Evolutionary conservation across 192 early-diverging fungal genomes (phyloP), one percentile per base, ranked within the genome.

Genomic region (Coemansia sp.): DNA sequence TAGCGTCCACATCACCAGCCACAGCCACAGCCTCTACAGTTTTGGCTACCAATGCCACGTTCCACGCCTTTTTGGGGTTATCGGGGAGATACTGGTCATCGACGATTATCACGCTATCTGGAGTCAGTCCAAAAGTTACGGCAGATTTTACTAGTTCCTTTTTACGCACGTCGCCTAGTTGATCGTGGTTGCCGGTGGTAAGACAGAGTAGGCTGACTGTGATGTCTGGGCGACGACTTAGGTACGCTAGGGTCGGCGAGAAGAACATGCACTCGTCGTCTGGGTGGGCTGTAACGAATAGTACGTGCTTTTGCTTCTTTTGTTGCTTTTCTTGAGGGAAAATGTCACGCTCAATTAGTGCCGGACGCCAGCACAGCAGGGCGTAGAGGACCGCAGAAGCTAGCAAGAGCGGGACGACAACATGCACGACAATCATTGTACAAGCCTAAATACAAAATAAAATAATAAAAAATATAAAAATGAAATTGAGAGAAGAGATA

Each of bases 251-350:
- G 9, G 92, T 92, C 0, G 95, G 95, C 12, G 88, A 87, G 84
- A 98, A 98, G 82, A 98, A 98, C 94, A 97, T 96, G 86, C 93
- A 95, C 69, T 98, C 97, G 77, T 98, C 97, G 85, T 98, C 97
- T 0, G 97, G 97, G 76, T 98, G 95, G 7, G 95, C 92, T 17
- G 88, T 94, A 14, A 94, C 80, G 15, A 96, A 74, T 6, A 93
- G 82, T 7, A 80, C 84, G 57, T 78, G 78, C 37, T 75, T 77
- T 65, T 76, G 70, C 41, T 63, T 64, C 55, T 81, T 81, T 34
- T 46, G 42, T 10, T 50, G 73, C 81, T 84, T 84, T 21, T 61
- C 73, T 41, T 44, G 19, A 3, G 73, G 76, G 8, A 78, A 65
- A n/a, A 84, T 55, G 1, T 63, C n/a, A 61, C 81, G 81, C 55